Conservation (phyloP, 768 basidiomycete genomes). For the Serendipita vermifera region DNA sequence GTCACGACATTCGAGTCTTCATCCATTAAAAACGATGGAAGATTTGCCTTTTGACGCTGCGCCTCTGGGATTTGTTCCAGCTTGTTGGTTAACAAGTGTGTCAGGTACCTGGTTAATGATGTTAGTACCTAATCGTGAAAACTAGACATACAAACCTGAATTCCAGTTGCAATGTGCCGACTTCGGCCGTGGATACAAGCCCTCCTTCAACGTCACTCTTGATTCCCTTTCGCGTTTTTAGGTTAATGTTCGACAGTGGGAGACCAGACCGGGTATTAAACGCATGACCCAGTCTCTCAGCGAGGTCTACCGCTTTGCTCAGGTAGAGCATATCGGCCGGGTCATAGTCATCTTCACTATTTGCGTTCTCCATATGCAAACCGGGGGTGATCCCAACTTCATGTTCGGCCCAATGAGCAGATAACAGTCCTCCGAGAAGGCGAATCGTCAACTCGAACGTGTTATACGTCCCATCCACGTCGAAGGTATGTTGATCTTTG, state of each 20-base stretch:
- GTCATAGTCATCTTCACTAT: conserved; percentile 1
- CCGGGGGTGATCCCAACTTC: conserved; percentile 9
- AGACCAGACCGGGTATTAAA: conserved; percentile 76
- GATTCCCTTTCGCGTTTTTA: conserved; percentile 46
- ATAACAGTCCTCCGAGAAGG: conserved; percentile 77
- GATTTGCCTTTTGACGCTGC: neutral
- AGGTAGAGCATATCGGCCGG: conserved; percentile 47
- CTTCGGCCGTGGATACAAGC: conserved; percentile 70
- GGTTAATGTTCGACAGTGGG: conserved; percentile 69
- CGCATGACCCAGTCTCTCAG: conserved; percentile 66
- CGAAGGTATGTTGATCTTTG: conserved; percentile 51
- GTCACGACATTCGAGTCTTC: neutral
- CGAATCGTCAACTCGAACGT: conserved; percentile 95
- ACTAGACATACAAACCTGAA: conserved; percentile 43
- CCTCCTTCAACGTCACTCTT: conserved; percentile 45
- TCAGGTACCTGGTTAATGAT: neutral
- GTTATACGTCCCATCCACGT: conserved; percentile 64
- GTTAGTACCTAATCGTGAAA: neutral
- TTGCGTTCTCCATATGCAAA: neutral
- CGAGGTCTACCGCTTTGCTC: conserved; percentile 67
- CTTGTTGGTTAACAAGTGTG: neutral
- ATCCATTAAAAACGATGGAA: neutral
- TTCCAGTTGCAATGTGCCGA: conserved; percentile 84
- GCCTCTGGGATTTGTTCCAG: neutral
- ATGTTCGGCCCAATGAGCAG: conserved; percentile 43